Percentiles rank a stretch among this genome's conserved stretches.
These are phyloP conservation scores for Ophidiomyces ophidiicola DNA, from an alignment of 2,329 filamentous ascomycete species.

Conservation along the genomic window DNA sequence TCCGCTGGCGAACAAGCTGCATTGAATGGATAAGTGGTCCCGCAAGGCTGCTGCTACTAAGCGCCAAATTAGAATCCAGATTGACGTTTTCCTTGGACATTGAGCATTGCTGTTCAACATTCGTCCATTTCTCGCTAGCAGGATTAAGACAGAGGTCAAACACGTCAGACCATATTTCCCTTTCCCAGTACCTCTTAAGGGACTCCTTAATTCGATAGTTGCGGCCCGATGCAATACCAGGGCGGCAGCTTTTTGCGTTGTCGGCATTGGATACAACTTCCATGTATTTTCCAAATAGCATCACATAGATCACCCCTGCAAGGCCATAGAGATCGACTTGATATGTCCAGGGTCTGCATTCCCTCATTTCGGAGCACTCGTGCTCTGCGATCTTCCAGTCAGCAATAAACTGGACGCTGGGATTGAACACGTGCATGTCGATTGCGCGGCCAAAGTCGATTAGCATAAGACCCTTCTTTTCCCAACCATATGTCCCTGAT, in stretches of 20 bases:
- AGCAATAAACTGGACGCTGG: constrained; percentile 74
- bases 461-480: constrained; percentile 62
- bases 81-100: not conserved
- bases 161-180: constrained; percentile 70
- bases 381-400: constrained; percentile 84
- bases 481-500: constrained; percentile 68
- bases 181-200: constrained; percentile 94
- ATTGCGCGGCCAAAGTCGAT: constrained; percentile 94
- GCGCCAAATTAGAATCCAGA: not conserved
- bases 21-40: constrained; percentile 66
- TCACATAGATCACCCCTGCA: constrained; percentile 72
- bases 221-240: constrained; percentile 33
- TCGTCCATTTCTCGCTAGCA: constrained; percentile 43
- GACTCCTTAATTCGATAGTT: constrained; percentile 69
- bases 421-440: constrained; percentile 74
- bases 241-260: constrained; percentile 15
- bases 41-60: constrained; percentile 32
- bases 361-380: constrained; percentile 92
- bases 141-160: constrained; percentile 86
- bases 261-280: constrained; percentile 47
- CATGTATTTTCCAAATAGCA: constrained; percentile 92
- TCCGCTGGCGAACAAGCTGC: constrained; percentile 55
- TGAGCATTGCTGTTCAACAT: constrained; percentile 37
- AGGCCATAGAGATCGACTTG: constrained; percentile 94
- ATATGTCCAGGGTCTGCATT: constrained; percentile 89